Evolutionary conservation across 306 rosid genomes (phyloP).

Genomic region (Glycine latifolia): DNA sequence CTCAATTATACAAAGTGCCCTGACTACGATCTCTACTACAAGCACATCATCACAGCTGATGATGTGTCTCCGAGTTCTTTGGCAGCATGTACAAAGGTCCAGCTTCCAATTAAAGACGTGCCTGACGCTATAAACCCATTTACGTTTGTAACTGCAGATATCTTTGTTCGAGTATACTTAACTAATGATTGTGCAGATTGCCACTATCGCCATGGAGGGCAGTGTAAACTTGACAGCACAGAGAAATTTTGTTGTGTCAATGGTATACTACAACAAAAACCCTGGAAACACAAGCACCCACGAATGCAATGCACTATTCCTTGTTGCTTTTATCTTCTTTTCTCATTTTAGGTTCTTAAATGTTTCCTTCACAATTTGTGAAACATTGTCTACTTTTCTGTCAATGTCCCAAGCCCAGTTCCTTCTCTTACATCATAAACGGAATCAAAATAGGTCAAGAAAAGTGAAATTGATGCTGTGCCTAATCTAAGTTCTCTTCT

Average conservation of each 20-base stretch:
- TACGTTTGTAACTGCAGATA: constrained; percentile 31
- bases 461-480: neutral
- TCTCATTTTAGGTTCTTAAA: constrained; percentile 1
- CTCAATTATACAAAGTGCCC: neutral
- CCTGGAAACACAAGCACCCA: constrained; percentile 17
- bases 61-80: neutral
- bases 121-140: constrained; percentile 10
- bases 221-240: constrained; percentile 14
- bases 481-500: neutral
- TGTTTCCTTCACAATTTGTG: constrained; percentile 21
- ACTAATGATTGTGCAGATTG: constrained; percentile 43
- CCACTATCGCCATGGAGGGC: constrained; percentile 9
- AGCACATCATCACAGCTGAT: too few relatives aligned
- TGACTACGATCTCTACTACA: constrained; percentile 33
- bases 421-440: neutral
- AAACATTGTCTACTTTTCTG: constrained; percentile 22
- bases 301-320: neutral
- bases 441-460: neutral
- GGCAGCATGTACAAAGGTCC: constrained; percentile 42
- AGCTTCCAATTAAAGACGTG: constrained; percentile 49
- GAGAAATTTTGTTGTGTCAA: constrained; percentile 30
- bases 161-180: neutral
- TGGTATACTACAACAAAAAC: constrained; percentile 35
- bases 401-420: neutral
- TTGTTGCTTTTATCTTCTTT: constrained; percentile 19